Conservation (phyloP, 148 eudicot genomes). For the Tetragonia tetragonoides region DNA sequence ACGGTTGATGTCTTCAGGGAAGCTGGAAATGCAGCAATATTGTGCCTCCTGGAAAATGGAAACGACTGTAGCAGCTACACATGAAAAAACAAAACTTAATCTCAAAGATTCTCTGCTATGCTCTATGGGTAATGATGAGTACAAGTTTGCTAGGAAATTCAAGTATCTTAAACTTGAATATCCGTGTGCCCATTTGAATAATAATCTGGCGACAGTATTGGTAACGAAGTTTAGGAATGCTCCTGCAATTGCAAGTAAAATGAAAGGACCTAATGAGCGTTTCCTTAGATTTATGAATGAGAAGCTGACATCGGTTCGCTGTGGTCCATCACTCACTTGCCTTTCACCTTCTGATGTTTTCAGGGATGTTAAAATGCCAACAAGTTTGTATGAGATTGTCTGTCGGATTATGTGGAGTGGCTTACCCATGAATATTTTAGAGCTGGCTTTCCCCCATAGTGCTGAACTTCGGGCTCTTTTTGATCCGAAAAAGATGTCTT, state of each 20-base stretch:
- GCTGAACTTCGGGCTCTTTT: constrained; percentile 30
- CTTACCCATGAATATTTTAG: constrained; percentile 52
- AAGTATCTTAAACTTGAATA: constrained; percentile 48
- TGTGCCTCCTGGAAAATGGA: constrained; percentile 42
- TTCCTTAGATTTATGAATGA: constrained; percentile 43
- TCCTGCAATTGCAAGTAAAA: constrained; percentile 13
- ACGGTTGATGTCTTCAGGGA: constrained; percentile 71
- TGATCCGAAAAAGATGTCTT: constrained; percentile 32
- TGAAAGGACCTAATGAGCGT: constrained; percentile 22
- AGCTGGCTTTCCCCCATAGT: constrained; percentile 44
- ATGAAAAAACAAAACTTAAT: constrained; percentile 31
- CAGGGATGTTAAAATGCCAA: constrained; percentile 45
- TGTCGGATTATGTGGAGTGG: constrained; percentile 40
- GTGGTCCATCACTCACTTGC: constrained; percentile 31
- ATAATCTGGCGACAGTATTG: constrained; percentile 36
- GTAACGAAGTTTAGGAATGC: constrained; percentile 25
- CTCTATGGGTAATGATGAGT: constrained; percentile 33
- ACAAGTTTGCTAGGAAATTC: constrained; percentile 37
- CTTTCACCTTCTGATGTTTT: constrained; percentile 37
- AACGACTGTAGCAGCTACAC: constrained; percentile 21
- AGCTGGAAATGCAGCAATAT: constrained; percentile 70
- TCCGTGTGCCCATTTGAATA: constrained; percentile 42
- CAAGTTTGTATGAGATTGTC: constrained; percentile 62
- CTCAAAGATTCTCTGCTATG: constrained; percentile 43
- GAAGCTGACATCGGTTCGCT: constrained; percentile 39